Percentiles rank a stretch among this genome's conserved stretches.
phyloP scores from a whole-genome alignment of 352 stramenopile species.

The Hyaloperonospora arabidopsidis region DNA sequence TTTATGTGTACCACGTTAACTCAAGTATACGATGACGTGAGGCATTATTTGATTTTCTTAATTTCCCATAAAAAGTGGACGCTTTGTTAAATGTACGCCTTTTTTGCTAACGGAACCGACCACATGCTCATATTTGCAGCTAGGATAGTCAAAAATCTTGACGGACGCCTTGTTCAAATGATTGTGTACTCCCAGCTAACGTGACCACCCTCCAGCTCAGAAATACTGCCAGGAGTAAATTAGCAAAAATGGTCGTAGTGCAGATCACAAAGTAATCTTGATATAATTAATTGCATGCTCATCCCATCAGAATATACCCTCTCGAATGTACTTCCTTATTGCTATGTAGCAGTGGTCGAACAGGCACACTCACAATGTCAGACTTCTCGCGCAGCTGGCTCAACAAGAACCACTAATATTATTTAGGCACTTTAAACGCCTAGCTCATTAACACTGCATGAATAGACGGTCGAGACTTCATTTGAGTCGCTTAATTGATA shows the following conservation, averaged over 20 bases:
- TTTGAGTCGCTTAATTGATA: constrained; percentile 83
- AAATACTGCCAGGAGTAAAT: no score
- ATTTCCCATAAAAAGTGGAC: no score
- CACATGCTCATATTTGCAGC: no score
- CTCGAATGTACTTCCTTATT: constrained; percentile 80
- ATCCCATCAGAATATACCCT: constrained; percentile 78
- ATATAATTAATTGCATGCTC: constrained; percentile 63
- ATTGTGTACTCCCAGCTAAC: no score
- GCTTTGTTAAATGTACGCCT: no score
- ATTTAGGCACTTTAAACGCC: constrained; percentile 58
- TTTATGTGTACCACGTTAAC: no score
- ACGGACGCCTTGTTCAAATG: no score
- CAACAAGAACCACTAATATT: constrained; percentile 72
- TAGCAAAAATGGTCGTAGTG: constrained; percentile 28
- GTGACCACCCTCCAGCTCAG: no score
- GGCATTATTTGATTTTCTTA: no score
- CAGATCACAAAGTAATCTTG: constrained; percentile 46
- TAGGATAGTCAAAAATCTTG: no score
- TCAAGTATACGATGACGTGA: no score
- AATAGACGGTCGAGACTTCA: constrained; percentile 73
- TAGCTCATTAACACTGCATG: constrained; percentile 82
- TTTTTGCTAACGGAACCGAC: no score
- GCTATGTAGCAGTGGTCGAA: constrained; percentile 61
- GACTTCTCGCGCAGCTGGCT: constrained; percentile 80
- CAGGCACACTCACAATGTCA: constrained; percentile 76